Percentiles rank a stretch among this genome's conserved stretches.
phyloP scores from a whole-genome alignment of 2,329 filamentous ascomycete species.

The Corinectria fuckeliana region DNA sequence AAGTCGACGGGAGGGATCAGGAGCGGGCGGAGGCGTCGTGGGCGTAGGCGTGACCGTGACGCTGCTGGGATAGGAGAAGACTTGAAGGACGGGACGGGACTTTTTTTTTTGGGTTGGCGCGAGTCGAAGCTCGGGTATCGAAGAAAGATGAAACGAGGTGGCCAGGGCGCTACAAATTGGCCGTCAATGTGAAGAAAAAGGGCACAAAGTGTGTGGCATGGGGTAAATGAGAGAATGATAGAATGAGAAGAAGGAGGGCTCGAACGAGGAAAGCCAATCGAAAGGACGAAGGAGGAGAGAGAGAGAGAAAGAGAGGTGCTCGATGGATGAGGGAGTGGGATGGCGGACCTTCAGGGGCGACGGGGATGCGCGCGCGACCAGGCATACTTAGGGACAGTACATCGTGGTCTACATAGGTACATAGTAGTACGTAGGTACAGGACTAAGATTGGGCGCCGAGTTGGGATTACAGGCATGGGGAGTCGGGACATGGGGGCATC shows the following conservation, averaged over 20 bases:
- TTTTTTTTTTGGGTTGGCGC: background rate
- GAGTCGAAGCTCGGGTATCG: conserved; percentile 9
- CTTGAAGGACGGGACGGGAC: too few species aligned
- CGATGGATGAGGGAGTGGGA: conserved; percentile 32
- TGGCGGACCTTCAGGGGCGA: conserved; percentile 26
- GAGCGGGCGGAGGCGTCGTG: conserved; percentile 6
- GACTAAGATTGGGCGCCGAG: conserved; percentile 27
- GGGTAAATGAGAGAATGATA: conserved; percentile 21
- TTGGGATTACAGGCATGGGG: conserved; percentile 21
- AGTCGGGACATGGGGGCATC: conserved; percentile 13
- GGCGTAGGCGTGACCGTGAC: background rate
- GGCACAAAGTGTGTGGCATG: conserved; percentile 17
- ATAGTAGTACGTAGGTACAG: too few species aligned
- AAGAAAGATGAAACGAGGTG: conserved; percentile 10
- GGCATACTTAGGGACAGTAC: conserved; percentile 16
- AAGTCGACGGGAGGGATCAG: conserved; percentile 12
- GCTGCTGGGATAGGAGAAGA: conserved; percentile 3
- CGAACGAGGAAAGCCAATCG: conserved; percentile 19
- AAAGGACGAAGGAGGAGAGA: conserved; percentile 18
- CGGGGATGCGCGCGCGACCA: conserved; percentile 19
- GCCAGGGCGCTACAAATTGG: conserved; percentile 1
- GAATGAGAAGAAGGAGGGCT: conserved; percentile 26
- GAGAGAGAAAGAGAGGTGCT: conserved; percentile 26
- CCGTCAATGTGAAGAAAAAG: conserved; percentile 1
- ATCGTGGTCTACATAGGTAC: too few species aligned